Percentiles rank a stretch among this genome's conserved stretches.
phyloP scores from a whole-genome alignment of 1,284 basidiomycete genomes.

The Boletellus deceptivus region DNA sequence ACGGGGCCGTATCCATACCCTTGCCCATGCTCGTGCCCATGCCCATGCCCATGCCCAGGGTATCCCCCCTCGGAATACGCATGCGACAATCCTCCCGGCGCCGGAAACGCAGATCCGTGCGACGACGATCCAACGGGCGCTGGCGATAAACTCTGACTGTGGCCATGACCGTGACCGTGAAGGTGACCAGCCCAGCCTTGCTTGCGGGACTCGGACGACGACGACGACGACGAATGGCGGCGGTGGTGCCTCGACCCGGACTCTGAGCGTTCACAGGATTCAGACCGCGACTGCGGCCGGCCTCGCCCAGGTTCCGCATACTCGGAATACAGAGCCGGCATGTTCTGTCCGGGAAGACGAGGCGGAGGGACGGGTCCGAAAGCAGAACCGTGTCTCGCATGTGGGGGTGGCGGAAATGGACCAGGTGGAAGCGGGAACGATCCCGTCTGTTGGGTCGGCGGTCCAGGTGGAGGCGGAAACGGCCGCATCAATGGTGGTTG shows the following conservation, averaged over 20 bases:
- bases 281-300: conserved; percentile 2
- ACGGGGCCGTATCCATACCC: neutral
- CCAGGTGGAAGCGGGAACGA: too few relatives aligned
- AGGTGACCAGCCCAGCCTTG: neutral
- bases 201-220: neutral
- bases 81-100: neutral
- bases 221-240: neutral
- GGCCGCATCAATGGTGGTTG: too few relatives aligned
- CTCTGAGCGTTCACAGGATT: too few relatives aligned
- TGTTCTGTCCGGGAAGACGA: too few relatives aligned
- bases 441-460: too few relatives aligned
- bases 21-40: too few relatives aligned
- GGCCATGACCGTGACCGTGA: neutral
- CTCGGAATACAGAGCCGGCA: too few relatives aligned
- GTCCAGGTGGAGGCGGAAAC: too few relatives aligned
- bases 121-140: neutral
- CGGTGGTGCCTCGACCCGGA: neutral
- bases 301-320: neutral
- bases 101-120: conserved; percentile 1
- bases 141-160: neutral
- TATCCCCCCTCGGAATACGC: conserved; percentile 1
- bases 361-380: too few relatives aligned
- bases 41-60: too few relatives aligned
- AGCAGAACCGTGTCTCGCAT: too few relatives aligned
- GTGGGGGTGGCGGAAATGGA: too few relatives aligned